Evolutionary conservation across 257 asterid species (phyloP).

Genomic region (Parsonsia alboflavescens): DNA sequence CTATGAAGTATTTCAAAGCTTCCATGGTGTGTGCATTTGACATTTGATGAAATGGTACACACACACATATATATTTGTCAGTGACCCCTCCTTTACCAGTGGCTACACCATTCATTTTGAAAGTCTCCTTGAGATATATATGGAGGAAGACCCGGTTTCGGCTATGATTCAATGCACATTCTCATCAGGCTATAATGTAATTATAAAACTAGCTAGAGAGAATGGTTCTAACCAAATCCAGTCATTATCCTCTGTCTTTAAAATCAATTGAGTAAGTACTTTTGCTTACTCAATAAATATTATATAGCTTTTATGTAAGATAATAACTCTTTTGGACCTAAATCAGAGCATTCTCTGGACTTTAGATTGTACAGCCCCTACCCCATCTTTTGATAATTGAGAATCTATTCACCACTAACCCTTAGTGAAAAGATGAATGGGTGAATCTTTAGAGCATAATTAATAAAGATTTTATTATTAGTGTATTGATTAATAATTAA

Average conservation of each 20-base stretch:
- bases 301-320: no score
- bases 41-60: background rate
- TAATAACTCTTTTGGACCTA: background rate
- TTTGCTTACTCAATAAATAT: background rate
- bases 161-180: constrained; percentile 4
- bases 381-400: no score
- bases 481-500: no score
- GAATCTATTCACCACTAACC: no score
- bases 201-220: background rate
- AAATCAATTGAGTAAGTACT: constrained; percentile 1
- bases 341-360: background rate
- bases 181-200: background rate
- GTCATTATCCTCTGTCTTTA: constrained; percentile 7
- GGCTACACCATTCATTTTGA: background rate
- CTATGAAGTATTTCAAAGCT: background rate
- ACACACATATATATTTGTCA: background rate
- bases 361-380: background rate
- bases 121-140: background rate
- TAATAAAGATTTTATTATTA: no score
- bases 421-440: no score
- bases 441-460: no score
- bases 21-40: background rate
- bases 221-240: constrained; percentile 9
- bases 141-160: background rate
- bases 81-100: background rate